These are phyloP conservation scores for Cercis canadensis DNA, from an alignment of 306 rosid species.

Conservation along the genomic window DNA sequence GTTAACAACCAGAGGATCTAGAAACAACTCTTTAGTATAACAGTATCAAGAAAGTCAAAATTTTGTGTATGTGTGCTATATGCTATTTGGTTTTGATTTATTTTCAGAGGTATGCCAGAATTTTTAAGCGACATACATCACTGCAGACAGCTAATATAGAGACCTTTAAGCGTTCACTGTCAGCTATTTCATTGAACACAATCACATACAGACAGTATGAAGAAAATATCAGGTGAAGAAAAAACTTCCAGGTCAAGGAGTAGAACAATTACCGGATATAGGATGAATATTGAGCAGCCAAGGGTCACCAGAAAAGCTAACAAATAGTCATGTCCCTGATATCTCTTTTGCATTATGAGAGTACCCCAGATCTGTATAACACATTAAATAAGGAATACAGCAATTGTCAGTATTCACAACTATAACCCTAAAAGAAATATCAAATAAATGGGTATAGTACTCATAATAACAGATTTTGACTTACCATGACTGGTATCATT, in stretches of 20 bases:
- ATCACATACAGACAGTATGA: too few relatives aligned
- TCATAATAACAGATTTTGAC: slow-evolving; percentile 31
- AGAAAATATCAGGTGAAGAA: background rate
- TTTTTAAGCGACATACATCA: too few relatives aligned
- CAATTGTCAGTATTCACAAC: background rate
- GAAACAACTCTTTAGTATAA: too few relatives aligned
- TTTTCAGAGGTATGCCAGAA: too few relatives aligned
- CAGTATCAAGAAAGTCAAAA: too few relatives aligned
- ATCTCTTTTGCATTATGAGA: slow-evolving; percentile 90
- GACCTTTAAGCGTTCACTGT: too few relatives aligned
- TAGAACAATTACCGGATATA: slow-evolving; percentile 75
- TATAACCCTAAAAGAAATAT: background rate
- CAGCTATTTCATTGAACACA: too few relatives aligned
- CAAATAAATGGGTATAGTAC: slow-evolving; percentile 6
- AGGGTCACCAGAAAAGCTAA: slow-evolving; percentile 77
- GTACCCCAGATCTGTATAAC: slow-evolving; percentile 88
- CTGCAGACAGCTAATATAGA: too few relatives aligned
- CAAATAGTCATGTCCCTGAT: slow-evolving; percentile 73
- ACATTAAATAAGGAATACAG: slow-evolving; percentile 26
- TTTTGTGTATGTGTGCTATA: too few relatives aligned
- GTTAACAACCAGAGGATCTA: too few relatives aligned
- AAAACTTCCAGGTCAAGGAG: slow-evolving; percentile 33
- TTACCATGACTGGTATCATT: slow-evolving; percentile 99
- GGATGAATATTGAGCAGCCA: slow-evolving; percentile 88
- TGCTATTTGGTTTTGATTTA: too few relatives aligned